Base-by-base conservation (phyloP, 2,329 filamentous ascomycete species). In the Colletotrichum plurivorum region DNA sequence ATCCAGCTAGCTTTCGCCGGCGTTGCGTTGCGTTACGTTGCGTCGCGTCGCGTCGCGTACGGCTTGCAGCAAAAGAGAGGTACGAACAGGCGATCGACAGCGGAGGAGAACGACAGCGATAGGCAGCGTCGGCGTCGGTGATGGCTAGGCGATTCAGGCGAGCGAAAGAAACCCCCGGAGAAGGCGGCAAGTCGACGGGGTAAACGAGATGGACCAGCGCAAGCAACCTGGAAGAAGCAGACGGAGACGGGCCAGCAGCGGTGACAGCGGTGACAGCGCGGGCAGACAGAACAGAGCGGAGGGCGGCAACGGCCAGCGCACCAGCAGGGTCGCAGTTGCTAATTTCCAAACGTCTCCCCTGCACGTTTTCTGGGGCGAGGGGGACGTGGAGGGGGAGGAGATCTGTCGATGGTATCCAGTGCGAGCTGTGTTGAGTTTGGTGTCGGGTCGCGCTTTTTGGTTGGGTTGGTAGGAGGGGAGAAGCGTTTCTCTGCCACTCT, bases 311-410 rank as follows among this genome's bases (percentile, higher is more conserved):
- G 66, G 66, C 57, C 62, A 39, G 54, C 41, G 48, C 66, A 68
- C 66, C 66, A 68, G 67, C 67, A 67, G 70, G 66, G 71, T 72
- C 71, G 67, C 71, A 72, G 52, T 59, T 54, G 58, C 64, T 72
- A 72, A 72, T 72, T 72, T 70, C 71, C 71, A 70, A 63, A 68
- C 62, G 62, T 67, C 68, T 71, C 61, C 41, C 61, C 56, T 45
- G 71, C 36, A 53, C 57, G 39, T 65, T 57, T 48, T 60, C 12
- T 31, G 55, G 58, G 52, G 39, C 43, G 55, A 59, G 49, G 54
- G 56, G 25, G 51, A 25, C 22, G 22, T 25, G 52, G 39, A 31
- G 55, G 52, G 49, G 54, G 51, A 39, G 48, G 48, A 56, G 52
- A 63, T 62, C 46, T 52, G 53, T 68, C 53, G 68, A 70, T 36